Conservation (phyloP, 2,329 filamentous ascomycete genomes). For the Fusarium solani-melongenae region DNA sequence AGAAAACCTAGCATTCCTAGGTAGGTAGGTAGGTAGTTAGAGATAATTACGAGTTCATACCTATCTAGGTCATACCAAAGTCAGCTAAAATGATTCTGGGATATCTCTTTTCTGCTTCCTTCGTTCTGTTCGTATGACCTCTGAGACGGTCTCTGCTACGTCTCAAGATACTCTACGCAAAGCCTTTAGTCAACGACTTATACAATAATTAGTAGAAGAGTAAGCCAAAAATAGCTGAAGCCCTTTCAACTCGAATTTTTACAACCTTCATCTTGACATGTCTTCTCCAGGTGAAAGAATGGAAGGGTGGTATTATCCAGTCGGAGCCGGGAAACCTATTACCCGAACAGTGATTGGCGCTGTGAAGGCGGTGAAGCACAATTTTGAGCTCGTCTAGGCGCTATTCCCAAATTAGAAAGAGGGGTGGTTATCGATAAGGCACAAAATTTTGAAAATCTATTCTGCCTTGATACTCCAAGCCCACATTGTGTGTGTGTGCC, state of each 20-base stretch:
- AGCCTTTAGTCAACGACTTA: neutral
- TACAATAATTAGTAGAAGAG: neutral
- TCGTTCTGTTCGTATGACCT: neutral
- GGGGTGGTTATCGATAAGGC: constrained; percentile 56
- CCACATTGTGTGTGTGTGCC: constrained; percentile 33
- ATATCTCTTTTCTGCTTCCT: neutral
- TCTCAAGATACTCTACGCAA: neutral
- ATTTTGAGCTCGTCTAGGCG: constrained; percentile 11
- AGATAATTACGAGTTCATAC: neutral
- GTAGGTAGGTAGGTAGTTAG: no score
- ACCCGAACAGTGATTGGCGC: neutral
- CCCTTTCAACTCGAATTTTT: neutral
- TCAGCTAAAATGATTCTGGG: neutral
- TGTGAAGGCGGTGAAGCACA: constrained; percentile 47
- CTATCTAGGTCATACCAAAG: no score
- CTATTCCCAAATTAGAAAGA: constrained; percentile 47
- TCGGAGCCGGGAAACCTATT: neutral
- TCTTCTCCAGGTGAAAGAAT: neutral
- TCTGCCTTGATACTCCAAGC: constrained; percentile 34
- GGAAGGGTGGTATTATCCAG: neutral
- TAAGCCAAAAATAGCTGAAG: fast-evolving
- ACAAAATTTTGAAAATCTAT: constrained; percentile 50
- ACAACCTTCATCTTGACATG: neutral
- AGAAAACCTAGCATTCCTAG: neutral
- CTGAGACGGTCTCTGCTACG: neutral